Base-by-base conservation (phyloP, 1,139 yeast species). In the Zygosaccharomyces sapae region DNA sequence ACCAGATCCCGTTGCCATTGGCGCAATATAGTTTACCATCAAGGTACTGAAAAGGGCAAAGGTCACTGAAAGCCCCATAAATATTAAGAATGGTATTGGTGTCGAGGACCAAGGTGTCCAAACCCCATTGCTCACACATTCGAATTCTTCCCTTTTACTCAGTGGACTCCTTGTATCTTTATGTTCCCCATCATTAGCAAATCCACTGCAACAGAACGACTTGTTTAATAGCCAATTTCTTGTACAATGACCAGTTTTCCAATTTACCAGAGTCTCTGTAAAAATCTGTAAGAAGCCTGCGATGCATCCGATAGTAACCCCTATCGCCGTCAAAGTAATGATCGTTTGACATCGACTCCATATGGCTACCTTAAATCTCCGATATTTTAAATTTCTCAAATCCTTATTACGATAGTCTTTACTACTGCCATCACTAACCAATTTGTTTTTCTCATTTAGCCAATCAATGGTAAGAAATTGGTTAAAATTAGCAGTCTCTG, bases 1-100 rank as follows among this genome's bases (percentile, higher is more conserved):
- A 0, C 98, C 98, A 2, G 96, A 86, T 0, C 98, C 98, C 0
- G 98, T 95, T 0, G 98, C 98, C 48, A 83, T 76, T 0, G 96
- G 96, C 0, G 96, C 92, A 59, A 79, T 82, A 19, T 68, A 66
- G 56, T 79, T 74, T 40, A 94, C 96, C 38, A 88, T 64, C 10
- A 74, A 65, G 0, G 94, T 88, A 1, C 96, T 81, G 6, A 75
- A 57, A 8, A 73, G 68, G 0, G 94, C 85, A 61, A 90, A 81
- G 0, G 70, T 16, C 0, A 83, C 66, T 3, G 95, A 84, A 1
- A 84, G 68, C 0, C 69, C 9, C 2, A 88, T 74, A 62, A 81
- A 90, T 1, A 79, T 60, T 1, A 80, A 1, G 61, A 86, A 90
- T 48, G 81, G 79, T 9, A 77, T 13, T 0, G 74, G 66, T 50